Percentiles rank a stretch among this genome's conserved stretches.
Evolutionary conservation across 345 rosid genomes (phyloP).

Genomic region (Tarenaya hassleriana): DNA sequence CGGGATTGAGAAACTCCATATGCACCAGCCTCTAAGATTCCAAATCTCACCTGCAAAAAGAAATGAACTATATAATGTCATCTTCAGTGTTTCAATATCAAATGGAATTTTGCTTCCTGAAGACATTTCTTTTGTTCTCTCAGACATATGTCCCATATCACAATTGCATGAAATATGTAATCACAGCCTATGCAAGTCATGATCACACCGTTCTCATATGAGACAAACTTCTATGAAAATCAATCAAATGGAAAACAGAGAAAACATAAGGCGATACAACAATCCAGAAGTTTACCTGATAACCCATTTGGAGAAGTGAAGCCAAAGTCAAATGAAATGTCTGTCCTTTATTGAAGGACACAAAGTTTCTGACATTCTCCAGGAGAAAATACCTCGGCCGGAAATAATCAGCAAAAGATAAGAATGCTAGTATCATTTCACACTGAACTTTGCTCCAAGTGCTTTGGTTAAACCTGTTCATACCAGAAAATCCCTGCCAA

Average conservation of each 20-base stretch:
- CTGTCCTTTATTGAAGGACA: slow-evolving; percentile 75
- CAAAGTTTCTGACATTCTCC: slow-evolving; percentile 85
- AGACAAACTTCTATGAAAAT: background rate
- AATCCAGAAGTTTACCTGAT: slow-evolving; percentile 36
- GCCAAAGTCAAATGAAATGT: slow-evolving; percentile 77
- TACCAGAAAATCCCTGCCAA: slow-evolving; percentile 88
- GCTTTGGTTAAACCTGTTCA: slow-evolving; percentile 75
- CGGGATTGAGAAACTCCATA: slow-evolving; percentile 87
- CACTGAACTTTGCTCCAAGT: slow-evolving; percentile 83
- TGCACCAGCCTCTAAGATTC: slow-evolving; percentile 89
- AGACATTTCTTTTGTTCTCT: too few relatives aligned
- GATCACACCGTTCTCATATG: background rate
- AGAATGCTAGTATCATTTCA: slow-evolving; percentile 44
- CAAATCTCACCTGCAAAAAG: slow-evolving; percentile 72
- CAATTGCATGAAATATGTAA: background rate
- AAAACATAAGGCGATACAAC: too few relatives aligned
- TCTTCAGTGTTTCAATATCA: too few relatives aligned
- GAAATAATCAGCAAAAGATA: slow-evolving; percentile 77
- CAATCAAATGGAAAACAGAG: background rate
- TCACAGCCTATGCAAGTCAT: too few relatives aligned
- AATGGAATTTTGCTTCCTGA: too few relatives aligned
- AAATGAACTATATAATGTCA: background rate
- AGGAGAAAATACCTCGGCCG: slow-evolving; percentile 83
- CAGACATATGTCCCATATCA: background rate
- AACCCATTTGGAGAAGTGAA: slow-evolving; percentile 51